Percentiles rank a stretch among this genome's conserved stretches.
These are phyloP conservation scores for Fusarium denticulatum DNA, from an alignment of 2,329 filamentous ascomycete species.

Conservation along the genomic window DNA sequence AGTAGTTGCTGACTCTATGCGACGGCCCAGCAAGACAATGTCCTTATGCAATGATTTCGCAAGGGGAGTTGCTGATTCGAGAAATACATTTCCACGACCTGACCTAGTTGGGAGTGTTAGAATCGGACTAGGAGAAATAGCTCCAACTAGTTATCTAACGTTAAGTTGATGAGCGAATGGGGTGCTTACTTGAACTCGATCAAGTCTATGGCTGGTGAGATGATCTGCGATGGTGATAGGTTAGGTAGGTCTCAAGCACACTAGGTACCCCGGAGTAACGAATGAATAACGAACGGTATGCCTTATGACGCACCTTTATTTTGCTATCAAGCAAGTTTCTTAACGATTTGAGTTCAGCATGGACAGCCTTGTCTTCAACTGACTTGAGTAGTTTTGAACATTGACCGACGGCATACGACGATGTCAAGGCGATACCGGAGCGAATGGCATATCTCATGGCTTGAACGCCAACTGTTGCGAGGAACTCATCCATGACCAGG, in stretches of 20 bases:
- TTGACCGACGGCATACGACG: constrained; percentile 84
- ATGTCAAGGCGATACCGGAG: constrained; percentile 86
- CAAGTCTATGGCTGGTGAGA: constrained; percentile 90
- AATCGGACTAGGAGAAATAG: constrained; percentile 4
- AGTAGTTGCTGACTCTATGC: constrained; percentile 75
- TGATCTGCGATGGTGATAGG: constrained; percentile 65
- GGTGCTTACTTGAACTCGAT: constrained; percentile 81
- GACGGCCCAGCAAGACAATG: constrained; percentile 81
- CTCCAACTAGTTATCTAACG: background rate
- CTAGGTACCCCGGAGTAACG: background rate
- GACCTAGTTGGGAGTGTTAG: constrained; percentile 50
- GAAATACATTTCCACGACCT: constrained; percentile 63
- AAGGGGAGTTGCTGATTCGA: constrained; percentile 85
- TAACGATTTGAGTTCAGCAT: constrained; percentile 73
- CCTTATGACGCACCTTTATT: constrained; percentile 71
- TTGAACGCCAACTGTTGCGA: constrained; percentile 67
- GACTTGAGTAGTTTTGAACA: constrained; percentile 81
- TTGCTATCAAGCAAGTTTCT: constrained; percentile 84
- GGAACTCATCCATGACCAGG: constrained; percentile 73
- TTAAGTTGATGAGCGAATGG: constrained; percentile 8
- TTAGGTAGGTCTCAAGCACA: constrained; percentile 5
- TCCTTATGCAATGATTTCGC: constrained; percentile 86
- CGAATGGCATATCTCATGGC: constrained; percentile 93
- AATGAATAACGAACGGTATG: background rate
- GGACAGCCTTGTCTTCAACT: constrained; percentile 75